Evolutionary conservation across 306 rosid genomes (phyloP), one percentile per base, ranked within the genome.

Genomic region (Pachyrhizus erosus): DNA sequence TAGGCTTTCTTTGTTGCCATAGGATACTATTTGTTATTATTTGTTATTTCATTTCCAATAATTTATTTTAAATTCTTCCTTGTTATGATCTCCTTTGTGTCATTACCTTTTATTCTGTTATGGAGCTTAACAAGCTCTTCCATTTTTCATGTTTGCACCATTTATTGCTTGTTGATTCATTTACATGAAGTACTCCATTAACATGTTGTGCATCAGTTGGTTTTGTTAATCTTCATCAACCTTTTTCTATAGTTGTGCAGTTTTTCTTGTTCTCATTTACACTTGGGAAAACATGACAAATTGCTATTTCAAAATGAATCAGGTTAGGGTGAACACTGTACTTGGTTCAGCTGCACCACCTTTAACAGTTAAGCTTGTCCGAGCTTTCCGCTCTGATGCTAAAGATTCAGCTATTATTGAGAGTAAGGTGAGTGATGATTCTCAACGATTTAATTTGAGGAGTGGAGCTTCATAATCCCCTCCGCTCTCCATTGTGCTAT

Each of bases 321-420:
- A 96, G 99, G 98, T 93, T 66, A 91, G 86, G 91, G 97, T 96
- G 48, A 91, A 70, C 87, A 93, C 97, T 4, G 97, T 89, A 72
- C 94, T 96, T 85, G 98, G 99, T 75, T 94, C 98, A 84, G 86
- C 85, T 90, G 94, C 95, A 46, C 98, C 99, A 57, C 91, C 91
- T 77, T 82, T 94, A 82, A 88, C 93, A 13, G 99, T 93, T 88
- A 96, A 91, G 87, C 88, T 96, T 75, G 90, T 91, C 72, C 89
- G 55, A 85, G 97, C 93, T 62, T 87, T 88, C 80, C 85, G 81
- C 83, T 72, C 90, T 80, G 88, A 79, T 84, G 89, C 94, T 49
- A 91, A 92, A 87, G 94, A 71, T 79, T 70, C 90, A 40, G 85
- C 95, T 57, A 34, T 88, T 67, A 86, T 92, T 80, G 91, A 84